phyloP scores from a whole-genome alignment of 768 basidiomycete genomes.

The Pleurotus citrinopileatus region DNA sequence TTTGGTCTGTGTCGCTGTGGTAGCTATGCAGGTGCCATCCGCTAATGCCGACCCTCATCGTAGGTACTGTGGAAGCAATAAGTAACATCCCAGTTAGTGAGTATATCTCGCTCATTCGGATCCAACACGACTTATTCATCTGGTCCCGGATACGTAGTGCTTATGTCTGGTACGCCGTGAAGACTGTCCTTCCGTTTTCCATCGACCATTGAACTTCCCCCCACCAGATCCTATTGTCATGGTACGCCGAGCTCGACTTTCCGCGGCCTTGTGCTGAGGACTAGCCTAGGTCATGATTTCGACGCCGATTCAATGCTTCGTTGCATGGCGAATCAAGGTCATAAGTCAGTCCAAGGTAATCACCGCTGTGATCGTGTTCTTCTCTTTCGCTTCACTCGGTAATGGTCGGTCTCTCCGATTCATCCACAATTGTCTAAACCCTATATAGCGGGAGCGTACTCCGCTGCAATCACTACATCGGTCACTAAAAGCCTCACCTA shows the following conservation, averaged over 20 bases:
- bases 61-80: constrained; percentile 3
- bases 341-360: constrained; percentile 7
- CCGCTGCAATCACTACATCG: background rate
- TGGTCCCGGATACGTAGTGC: too few relatives aligned
- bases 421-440: background rate
- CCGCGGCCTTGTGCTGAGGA: too few relatives aligned
- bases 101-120: background rate
- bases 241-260: too few relatives aligned
- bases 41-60: background rate
- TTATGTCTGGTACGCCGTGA: constrained; percentile 4
- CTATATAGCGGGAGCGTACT: background rate
- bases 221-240: constrained; percentile 9
- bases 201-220: background rate
- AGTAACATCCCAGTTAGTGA: constrained; percentile 5
- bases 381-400: constrained; percentile 11
- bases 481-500: background rate
- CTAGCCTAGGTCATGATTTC: constrained; percentile 13
- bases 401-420: background rate
- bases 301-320: constrained; percentile 10
- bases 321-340: constrained; percentile 11
- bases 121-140: too few relatives aligned
- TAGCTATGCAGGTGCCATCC: background rate
- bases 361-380: constrained; percentile 4
- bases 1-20: constrained; percentile 1
- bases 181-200: too few relatives aligned